These are phyloP conservation scores for Cystobasidium slooffiae DNA, from an alignment of 1,284 basidiomycete genomes.

Conservation along the genomic window DNA sequence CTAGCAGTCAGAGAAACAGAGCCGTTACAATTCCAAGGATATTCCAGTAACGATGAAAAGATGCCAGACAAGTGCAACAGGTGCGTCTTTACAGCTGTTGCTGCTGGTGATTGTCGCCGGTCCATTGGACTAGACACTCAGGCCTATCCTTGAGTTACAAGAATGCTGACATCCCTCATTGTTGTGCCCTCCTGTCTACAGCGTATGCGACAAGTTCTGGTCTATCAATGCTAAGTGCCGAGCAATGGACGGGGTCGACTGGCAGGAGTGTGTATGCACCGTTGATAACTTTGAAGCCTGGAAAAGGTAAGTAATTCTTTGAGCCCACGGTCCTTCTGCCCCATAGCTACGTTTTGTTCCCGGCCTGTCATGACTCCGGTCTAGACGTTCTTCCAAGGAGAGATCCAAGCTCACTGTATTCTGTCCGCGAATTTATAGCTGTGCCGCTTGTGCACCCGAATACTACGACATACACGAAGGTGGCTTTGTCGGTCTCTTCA, in stretches of 20 bases:
- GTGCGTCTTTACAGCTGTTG: neutral
- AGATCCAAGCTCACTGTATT: neutral
- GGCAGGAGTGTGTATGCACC: slow-evolving; percentile 9
- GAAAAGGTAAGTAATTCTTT: neutral
- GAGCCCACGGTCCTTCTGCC: no score
- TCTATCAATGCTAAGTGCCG: slow-evolving; percentile 6
- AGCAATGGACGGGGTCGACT: neutral
- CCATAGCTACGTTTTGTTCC: neutral
- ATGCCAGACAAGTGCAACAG: slow-evolving; percentile 8
- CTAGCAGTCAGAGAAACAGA: neutral
- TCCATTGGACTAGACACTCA: neutral
- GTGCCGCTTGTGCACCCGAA: slow-evolving; percentile 17
- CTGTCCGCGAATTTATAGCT: neutral
- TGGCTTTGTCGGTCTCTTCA: slow-evolving; percentile 22
- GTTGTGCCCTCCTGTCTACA: neutral
- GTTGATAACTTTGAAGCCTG: slow-evolving; percentile 13
- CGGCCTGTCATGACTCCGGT: neutral
- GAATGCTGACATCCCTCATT: no score
- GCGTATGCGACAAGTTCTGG: neutral
- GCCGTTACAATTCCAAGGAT: neutral
- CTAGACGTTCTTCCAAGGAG: no score
- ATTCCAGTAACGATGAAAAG: neutral
- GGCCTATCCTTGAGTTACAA: no score
- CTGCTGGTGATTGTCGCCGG: neutral
- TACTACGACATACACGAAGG: slow-evolving; percentile 25